Conservation (phyloP, 2,329 filamentous ascomycete genomes). For the Xylaria sp. region DNA sequence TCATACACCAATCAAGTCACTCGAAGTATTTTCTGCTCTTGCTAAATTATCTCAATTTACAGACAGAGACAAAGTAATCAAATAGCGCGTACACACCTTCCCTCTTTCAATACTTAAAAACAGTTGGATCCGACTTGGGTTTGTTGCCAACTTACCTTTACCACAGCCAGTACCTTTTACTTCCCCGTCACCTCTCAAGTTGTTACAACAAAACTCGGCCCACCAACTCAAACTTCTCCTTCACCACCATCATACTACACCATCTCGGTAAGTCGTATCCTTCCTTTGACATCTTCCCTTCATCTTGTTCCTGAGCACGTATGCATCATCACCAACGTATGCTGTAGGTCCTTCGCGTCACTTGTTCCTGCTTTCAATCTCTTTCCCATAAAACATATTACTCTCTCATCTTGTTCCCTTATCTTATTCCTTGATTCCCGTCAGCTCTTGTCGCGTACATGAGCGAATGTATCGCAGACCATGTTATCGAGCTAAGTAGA, state of each 20-base stretch:
- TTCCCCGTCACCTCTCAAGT: not conserved
- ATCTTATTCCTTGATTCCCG: not conserved
- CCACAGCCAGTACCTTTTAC: not conserved
- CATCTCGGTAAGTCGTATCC: conserved; percentile 9
- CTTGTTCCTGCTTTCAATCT: not conserved
- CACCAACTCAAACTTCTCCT: not conserved
- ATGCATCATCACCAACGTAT: not conserved
- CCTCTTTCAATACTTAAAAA: not conserved
- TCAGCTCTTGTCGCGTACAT: conserved; percentile 49
- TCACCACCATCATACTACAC: not conserved
- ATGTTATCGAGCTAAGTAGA: conserved; percentile 66
- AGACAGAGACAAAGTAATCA: not conserved
- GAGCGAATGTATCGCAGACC: conserved; percentile 66
- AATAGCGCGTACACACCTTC: not conserved
- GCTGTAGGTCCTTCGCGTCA: not conserved
- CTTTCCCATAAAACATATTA: not conserved
- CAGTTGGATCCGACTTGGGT: not conserved
- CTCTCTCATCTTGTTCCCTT: not conserved
- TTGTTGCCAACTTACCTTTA: not conserved
- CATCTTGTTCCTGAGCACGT: not conserved
- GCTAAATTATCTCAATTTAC: not conserved
- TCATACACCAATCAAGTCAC: not conserved
- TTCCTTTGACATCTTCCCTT: not conserved
- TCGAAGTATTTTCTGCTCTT: not conserved
- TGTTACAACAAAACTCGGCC: not conserved